Base-by-base conservation (phyloP, 169 alveolate genomes). In the Eimeria tenella region DNA sequence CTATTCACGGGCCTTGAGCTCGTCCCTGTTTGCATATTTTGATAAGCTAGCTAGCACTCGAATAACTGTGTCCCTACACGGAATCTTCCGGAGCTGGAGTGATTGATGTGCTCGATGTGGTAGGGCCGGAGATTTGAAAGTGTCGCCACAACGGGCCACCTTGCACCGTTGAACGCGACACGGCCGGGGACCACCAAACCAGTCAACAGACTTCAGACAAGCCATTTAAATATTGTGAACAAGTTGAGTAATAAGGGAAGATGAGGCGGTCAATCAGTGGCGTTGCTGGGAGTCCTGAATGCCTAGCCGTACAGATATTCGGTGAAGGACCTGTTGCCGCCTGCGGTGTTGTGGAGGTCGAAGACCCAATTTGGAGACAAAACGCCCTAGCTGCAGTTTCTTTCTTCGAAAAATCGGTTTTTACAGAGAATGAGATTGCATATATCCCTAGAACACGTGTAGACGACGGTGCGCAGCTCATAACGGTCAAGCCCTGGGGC, bases 401-500 rank as follows among this genome's bases (percentile, higher is more conserved):
- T 31, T 31, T 2, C 42, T 31, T 31, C 42, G 42, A 31, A 31
- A 31, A 31, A 31, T 1, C 42, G 42, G 42, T 31, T 31, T 31
- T 31, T 2, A 31, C 2, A 31, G 42, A 31, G 42, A 31, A 31
- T 31, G 42, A 31, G 42, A 31, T 31, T 31, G 42, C 42, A 31
- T 31, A 31, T 31, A 31, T 6, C 4, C n/a, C 1, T 3, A 7
- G 53, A 50, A 3, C 4, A 75, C 50, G 50, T 0, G 17, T 49
- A 63, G 86, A 19, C 17, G 65, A 50, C 13, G 42, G 42, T 31
- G 63, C 86, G 19, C 50, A 19, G 86, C 50, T 31, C 86, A 50
- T 17, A 75, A 75, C 86, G 74, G 90, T 55, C 70, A 81, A 19
- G 25, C 90, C 73, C 73, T 81, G 73, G 90, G 90, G 90, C 90